Base-by-base conservation (phyloP, 345 rosid genomes). In the Eucalyptus camaldulensis region DNA sequence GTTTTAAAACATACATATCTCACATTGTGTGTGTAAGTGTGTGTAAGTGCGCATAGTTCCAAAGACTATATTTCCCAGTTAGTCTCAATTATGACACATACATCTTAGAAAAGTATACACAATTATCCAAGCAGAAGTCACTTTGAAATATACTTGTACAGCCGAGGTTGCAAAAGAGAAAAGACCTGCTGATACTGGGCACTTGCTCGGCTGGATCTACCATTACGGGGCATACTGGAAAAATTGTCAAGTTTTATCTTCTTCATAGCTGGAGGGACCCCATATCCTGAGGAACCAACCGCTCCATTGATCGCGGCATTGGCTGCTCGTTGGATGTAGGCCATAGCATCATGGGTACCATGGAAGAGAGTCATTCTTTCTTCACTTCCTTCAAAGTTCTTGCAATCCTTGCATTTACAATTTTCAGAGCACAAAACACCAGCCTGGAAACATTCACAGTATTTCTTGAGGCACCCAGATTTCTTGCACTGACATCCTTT, bases 401-500 rank as follows among this genome's bases (percentile, higher is more conserved):
- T 96, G 93, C 99, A 96, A 87, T 96, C 98, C 92, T 93, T 89
- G 89, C 99, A 97, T 93, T 88, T 94, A 90, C 99, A 96, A 91
- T 94, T 97, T 60, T 97, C 99, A 50, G 98, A 97, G 92, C 99
- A 97, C 45, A 94, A 88, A 90, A 96, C 91, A 88, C 94, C 92
- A 25, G 97, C 99, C 90, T 97, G 97, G 92, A 93, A 97, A 93
- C 99, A 96, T 90, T 96, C 99, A 62, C 99, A 96, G 88, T 97
- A 97, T 94, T 95, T 96, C 94, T 96, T 97, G 54, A 97, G 97
- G 92, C 97, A 97, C 58, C 98, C 96, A 27, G 99, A 95, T 91
- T 95, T 97, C 95, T 93, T 96, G 93, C 99, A 96, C 88, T 96
- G 93, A 88, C 99, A 97, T 72, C 99, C 99, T 95, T 94, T 97